Conservation (phyloP, 1,284 basidiomycete genomes). For the Austroboletus novae-zelandiae region DNA sequence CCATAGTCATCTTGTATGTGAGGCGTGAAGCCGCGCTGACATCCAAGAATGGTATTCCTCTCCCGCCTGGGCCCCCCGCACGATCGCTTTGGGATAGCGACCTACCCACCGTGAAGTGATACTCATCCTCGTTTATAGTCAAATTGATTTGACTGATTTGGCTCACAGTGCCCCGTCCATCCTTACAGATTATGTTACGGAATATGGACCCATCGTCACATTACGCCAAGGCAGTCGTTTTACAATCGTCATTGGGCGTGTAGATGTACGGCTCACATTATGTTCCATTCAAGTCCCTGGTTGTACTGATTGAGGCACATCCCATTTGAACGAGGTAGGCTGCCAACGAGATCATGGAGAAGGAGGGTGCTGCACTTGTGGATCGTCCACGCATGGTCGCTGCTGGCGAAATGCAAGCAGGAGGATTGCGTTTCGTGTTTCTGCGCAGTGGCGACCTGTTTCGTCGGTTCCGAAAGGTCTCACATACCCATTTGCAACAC, state of each 20-base stretch:
- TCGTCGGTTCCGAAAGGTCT: constrained; percentile 31
- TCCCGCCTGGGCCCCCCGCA: constrained; percentile 29
- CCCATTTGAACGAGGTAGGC: constrained; percentile 13
- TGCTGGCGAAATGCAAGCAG: constrained; percentile 27
- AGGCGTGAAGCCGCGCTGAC: background rate
- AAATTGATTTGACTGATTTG: background rate
- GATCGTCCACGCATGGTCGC: constrained; percentile 34
- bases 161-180: constrained; percentile 12
- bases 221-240: constrained; percentile 27
- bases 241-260: constrained; percentile 30
- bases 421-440: constrained; percentile 22
- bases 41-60: constrained; percentile 10
- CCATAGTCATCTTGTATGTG: constrained; percentile 1
- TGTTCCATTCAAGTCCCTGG: too few relatives aligned
- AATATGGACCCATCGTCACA: constrained; percentile 35
- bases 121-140: background rate
- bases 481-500: constrained; percentile 39
- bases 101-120: constrained; percentile 21
- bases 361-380: constrained; percentile 27
- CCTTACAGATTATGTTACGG: constrained; percentile 24
- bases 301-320: too few relatives aligned
- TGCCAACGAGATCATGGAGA: constrained; percentile 35
- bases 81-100: constrained; percentile 27
- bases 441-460: constrained; percentile 26
- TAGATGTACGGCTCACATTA: constrained; percentile 27